A percentile compares a stretch with the other conserved stretches of the same genome.
Evolutionary conservation across 1,284 basidiomycete species (phyloP).

Genomic region (Cryptococcus sp.): DNA sequence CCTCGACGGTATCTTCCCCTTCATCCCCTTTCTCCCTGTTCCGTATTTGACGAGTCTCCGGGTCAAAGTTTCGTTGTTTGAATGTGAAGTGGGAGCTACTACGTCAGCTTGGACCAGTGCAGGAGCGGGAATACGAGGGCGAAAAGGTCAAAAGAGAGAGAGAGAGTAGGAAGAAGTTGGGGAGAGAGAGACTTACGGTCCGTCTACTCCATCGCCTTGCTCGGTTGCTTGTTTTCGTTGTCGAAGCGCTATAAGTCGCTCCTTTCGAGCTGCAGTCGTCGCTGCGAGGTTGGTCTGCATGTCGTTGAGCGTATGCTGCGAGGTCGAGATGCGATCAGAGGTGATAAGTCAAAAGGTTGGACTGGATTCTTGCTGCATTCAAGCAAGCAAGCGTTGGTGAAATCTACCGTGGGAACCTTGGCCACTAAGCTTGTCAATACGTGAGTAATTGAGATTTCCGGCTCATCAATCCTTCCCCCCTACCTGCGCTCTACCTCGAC

Average conservation of each 20-base stretch:
- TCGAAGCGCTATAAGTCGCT: conserved; percentile 72
- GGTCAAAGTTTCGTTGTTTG: conserved; percentile 78
- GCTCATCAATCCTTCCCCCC: too few relatives aligned
- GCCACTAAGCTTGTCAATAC: background rate
- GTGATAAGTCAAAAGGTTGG: too few relatives aligned
- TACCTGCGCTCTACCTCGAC: too few relatives aligned
- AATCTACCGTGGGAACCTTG: conserved; percentile 29
- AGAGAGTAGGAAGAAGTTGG: conserved; percentile 1
- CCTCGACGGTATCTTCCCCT: conserved; percentile 76
- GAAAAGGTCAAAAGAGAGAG: too few relatives aligned
- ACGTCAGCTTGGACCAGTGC: conserved; percentile 4
- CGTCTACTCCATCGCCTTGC: conserved; percentile 25
- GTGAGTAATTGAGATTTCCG: background rate
- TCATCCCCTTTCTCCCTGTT: conserved; percentile 56
- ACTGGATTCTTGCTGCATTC: too few relatives aligned
- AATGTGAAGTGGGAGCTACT: conserved; percentile 55
- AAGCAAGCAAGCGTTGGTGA: too few relatives aligned
- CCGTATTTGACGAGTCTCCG: conserved; percentile 67
- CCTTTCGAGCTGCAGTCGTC: conserved; percentile 77
- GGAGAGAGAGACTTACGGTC: conserved; percentile 19
- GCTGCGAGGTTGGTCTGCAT: conserved; percentile 71
- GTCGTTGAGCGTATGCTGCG: too few relatives aligned
- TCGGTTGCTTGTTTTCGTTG: conserved; percentile 65
- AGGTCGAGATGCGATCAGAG: too few relatives aligned
- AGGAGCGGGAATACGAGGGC: too few relatives aligned